These are phyloP conservation scores for Talaromyces sp. DNA, from an alignment of 2,329 filamentous ascomycete species.

Conservation along the genomic window DNA sequence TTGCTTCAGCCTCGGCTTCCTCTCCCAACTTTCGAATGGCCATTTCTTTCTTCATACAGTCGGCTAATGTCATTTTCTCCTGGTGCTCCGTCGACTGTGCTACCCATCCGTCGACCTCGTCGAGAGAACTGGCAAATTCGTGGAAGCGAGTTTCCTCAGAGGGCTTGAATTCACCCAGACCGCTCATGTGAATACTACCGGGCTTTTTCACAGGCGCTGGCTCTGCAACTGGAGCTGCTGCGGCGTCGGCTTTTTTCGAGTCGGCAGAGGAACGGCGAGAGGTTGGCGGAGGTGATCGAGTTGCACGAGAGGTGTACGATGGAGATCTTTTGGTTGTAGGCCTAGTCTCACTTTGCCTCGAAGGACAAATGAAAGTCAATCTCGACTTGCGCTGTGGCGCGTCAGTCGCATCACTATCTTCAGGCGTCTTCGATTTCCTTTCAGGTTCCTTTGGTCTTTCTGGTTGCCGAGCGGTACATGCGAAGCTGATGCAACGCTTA, in stretches of 20 bases:
- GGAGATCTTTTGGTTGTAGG: constrained; percentile 28
- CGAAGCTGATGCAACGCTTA: constrained; percentile 90
- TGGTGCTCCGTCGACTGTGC: constrained; percentile 62
- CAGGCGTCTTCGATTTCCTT: constrained; percentile 21
- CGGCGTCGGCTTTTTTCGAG: constrained; percentile 8
- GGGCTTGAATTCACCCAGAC: constrained; percentile 39
- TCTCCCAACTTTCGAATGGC: constrained; percentile 78
- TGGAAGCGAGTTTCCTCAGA: constrained; percentile 61
- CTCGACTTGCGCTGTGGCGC: constrained; percentile 42
- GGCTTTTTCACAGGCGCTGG: constrained; percentile 19
- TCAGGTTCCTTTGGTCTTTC: constrained; percentile 35
- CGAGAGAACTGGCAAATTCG: constrained; percentile 80
- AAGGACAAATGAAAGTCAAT: constrained; percentile 48
- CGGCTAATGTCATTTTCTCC: constrained; percentile 77
- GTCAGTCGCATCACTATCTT: constrained; percentile 25
- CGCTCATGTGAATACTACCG: constrained; percentile 33
- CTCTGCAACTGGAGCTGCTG: constrained; percentile 12
- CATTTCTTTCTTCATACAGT: constrained; percentile 86
- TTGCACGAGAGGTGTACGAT: constrained; percentile 28
- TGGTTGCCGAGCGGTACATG: constrained; percentile 65
- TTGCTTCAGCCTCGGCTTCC: constrained; percentile 86
- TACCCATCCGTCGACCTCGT: constrained; percentile 89
- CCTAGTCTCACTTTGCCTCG: constrained; percentile 29
- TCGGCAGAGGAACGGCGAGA: constrained; percentile 29
- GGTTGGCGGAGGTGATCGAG: constrained; percentile 42